Percentiles rank a stretch among this genome's conserved stretches.
Evolutionary conservation across 2,329 filamentous ascomycete species (phyloP).

Genomic region (Beauveria medogensis): DNA sequence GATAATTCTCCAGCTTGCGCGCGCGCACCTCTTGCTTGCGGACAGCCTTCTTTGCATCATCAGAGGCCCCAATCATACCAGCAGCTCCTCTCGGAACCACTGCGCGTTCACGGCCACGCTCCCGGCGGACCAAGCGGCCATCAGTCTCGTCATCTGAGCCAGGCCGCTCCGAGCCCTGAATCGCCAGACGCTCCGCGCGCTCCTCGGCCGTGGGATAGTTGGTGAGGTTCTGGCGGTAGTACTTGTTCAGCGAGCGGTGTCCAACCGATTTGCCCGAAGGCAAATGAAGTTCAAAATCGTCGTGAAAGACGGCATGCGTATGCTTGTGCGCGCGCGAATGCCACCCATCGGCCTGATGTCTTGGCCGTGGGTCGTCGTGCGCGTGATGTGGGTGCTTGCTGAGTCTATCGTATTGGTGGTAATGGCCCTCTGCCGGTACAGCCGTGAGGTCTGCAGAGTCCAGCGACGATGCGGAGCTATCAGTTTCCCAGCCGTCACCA

Average conservation of each 20-base stretch:
- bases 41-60: constrained; percentile 65
- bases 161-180: constrained; percentile 34
- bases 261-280: constrained; percentile 84
- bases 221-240: constrained; percentile 88
- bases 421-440: constrained; percentile 65
- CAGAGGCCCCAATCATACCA: constrained; percentile 70
- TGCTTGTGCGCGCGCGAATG: constrained; percentile 76
- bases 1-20: constrained; percentile 54
- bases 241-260: constrained; percentile 77
- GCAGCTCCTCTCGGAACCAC: constrained; percentile 61
- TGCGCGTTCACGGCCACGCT: constrained; percentile 40
- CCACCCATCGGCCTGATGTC: constrained; percentile 68
- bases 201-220: constrained; percentile 75
- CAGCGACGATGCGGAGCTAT: constrained; percentile 80
- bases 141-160: constrained; percentile 30
- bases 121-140: constrained; percentile 25
- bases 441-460: constrained; percentile 78
- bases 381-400: constrained; percentile 69
- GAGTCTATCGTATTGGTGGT: constrained; percentile 64
- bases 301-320: constrained; percentile 70
- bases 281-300: constrained; percentile 89
- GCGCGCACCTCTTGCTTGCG: constrained; percentile 60
- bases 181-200: constrained; percentile 57
- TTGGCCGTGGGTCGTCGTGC: constrained; percentile 59
- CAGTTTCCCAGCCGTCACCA: constrained; percentile 89